phyloP scores from a whole-genome alignment of 441 rosid genomes.

The Erodium chrysanthum region DNA sequence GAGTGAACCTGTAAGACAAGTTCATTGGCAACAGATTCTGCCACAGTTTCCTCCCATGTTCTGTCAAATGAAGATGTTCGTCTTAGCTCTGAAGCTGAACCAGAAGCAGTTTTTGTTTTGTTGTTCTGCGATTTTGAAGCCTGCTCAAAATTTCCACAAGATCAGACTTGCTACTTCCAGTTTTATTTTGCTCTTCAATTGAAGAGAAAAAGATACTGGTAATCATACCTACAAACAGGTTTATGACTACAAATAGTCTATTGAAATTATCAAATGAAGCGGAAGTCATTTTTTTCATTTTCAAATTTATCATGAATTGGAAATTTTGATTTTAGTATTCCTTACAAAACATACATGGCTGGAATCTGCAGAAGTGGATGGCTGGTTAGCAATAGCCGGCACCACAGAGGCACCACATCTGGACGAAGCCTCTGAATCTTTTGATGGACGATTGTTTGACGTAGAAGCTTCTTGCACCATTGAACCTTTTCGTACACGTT shows the following conservation, averaged over 20 bases:
- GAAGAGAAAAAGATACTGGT: neutral
- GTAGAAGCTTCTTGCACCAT: conserved; percentile 47
- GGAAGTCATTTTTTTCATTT: neutral
- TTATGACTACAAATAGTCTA: neutral
- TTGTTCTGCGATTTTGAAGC: conserved; percentile 33
- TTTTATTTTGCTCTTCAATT: neutral
- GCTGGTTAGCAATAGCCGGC: conserved; percentile 26
- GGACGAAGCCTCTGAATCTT: conserved; percentile 51
- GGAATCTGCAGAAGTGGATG: conserved; percentile 28
- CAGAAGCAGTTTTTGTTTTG: conserved; percentile 33
- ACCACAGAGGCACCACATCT: conserved; percentile 33
- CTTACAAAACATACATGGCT: conserved; percentile 28
- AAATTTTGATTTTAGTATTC: no score
- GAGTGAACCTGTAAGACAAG: conserved; percentile 67
- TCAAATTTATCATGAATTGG: neutral
- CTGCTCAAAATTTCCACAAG: conserved; percentile 22
- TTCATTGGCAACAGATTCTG: conserved; percentile 87
- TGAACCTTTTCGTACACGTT: conserved; percentile 73
- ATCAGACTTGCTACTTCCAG: neutral
- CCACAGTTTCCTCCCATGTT: conserved; percentile 90
- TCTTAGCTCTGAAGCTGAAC: conserved; percentile 55
- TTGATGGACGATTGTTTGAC: conserved; percentile 35
- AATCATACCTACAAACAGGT: neutral
- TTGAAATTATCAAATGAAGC: neutral
- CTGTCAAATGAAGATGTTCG: conserved; percentile 91